Evolutionary conservation across 2,329 filamentous ascomycete species (phyloP).

Genomic region (Botrytis medusae): DNA sequence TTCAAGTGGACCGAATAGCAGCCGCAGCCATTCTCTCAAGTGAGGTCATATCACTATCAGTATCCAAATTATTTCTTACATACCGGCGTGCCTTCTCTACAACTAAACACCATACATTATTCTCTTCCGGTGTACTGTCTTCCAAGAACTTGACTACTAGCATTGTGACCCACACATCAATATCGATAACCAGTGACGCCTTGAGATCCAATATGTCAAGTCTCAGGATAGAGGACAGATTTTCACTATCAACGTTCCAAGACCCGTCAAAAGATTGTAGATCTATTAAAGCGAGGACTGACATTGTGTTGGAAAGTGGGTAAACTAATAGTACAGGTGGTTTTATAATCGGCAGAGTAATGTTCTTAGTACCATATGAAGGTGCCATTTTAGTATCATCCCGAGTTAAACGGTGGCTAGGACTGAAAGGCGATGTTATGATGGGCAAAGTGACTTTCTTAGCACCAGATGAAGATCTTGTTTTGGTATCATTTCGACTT

Average conservation of each 20-base stretch:
- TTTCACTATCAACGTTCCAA: not conserved
- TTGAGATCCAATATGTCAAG: not conserved
- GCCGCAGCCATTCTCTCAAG: conserved; percentile 7
- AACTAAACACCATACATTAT: not conserved
- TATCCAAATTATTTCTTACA: not conserved
- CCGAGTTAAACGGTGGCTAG: not conserved
- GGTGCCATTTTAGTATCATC: not conserved
- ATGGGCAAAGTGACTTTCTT: not conserved
- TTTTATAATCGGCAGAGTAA: not conserved
- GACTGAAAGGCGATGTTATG: not conserved
- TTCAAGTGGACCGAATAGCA: not conserved
- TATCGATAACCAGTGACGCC: not conserved
- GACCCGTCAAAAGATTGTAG: conserved; percentile 8
- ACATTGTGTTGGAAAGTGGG: not conserved
- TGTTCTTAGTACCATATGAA: not conserved
- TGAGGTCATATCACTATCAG: conserved; percentile 3
- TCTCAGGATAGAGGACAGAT: not conserved
- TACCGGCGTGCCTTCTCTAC: not conserved
- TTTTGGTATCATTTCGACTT: not conserved
- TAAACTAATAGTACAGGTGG: not conserved
- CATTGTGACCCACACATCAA: not conserved
- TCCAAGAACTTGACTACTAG: conserved; percentile 5
- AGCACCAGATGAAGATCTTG: not conserved
- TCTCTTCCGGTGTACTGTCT: conserved; percentile 4
- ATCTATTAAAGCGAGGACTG: not conserved